Percentiles rank a stretch among this genome's conserved stretches.
Evolutionary conservation across 345 rosid species (phyloP).

Genomic region (Bruguiera parviflora): DNA sequence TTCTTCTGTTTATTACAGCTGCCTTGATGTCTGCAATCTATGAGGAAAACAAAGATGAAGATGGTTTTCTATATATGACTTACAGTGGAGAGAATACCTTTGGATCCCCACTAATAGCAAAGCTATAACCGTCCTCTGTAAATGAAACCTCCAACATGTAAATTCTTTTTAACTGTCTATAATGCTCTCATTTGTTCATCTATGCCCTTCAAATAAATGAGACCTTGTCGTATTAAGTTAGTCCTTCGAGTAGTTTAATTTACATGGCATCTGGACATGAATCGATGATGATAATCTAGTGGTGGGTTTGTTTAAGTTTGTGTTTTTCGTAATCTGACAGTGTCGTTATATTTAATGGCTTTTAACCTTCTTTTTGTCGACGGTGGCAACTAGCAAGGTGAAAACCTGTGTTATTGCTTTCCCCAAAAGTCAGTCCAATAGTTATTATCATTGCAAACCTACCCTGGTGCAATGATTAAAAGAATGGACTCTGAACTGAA

Average conservation of each 20-base stretch:
- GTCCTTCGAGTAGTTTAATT: neutral
- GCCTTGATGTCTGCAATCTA: slow-evolving; percentile 59
- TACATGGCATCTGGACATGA: neutral
- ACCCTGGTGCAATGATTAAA: too few species aligned
- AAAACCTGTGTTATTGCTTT: too few species aligned
- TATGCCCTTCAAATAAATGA: neutral
- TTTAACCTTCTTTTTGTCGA: too few species aligned
- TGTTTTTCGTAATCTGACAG: too few species aligned
- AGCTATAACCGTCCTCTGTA: slow-evolving; percentile 15
- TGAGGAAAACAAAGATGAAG: slow-evolving; percentile 68
- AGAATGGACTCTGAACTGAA: too few species aligned
- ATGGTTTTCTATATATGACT: slow-evolving; percentile 71
- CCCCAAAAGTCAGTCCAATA: too few species aligned
- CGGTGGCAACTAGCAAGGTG: too few species aligned
- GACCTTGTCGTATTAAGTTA: neutral
- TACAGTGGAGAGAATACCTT: slow-evolving; percentile 82
- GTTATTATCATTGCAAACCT: too few species aligned
- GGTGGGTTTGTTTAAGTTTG: too few species aligned
- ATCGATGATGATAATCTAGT: too few species aligned
- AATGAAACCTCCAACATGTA: slow-evolving; percentile 31
- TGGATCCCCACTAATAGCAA: slow-evolving; percentile 29
- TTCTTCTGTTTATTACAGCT: slow-evolving; percentile 37
- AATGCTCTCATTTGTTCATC: neutral
- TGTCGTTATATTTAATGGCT: too few species aligned
- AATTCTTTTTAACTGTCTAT: slow-evolving; percentile 21